A percentile compares a stretch with the other conserved stretches of the same genome.
Evolutionary conservation across 768 basidiomycete species (phyloP).

Genomic region (Leccinum disarticulatum): DNA sequence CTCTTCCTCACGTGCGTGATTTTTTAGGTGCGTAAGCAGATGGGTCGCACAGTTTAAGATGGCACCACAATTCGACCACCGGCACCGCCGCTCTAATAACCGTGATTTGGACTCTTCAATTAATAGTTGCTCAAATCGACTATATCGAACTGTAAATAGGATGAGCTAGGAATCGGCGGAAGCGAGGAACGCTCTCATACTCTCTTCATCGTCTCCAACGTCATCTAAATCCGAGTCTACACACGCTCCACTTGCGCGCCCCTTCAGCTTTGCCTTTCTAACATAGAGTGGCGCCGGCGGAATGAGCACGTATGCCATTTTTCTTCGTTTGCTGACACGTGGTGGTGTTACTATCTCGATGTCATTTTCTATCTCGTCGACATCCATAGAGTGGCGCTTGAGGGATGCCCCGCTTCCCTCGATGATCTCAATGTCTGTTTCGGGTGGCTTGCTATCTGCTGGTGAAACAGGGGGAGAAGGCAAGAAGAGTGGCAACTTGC

Average conservation of each 20-base stretch:
- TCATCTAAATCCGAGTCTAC: constrained; percentile 19
- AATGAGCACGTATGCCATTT: constrained; percentile 30
- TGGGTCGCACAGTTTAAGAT: constrained; percentile 53
- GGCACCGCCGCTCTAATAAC: constrained; percentile 49
- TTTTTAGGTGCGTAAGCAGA: constrained; percentile 49
- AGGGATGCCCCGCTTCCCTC: constrained; percentile 4
- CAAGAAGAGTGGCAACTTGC: constrained; percentile 45
- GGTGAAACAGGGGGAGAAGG: constrained; percentile 46
- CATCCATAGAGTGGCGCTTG: constrained; percentile 24
- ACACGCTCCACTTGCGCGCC: constrained; percentile 12
- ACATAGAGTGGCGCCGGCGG: constrained; percentile 27
- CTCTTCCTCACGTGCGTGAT: constrained; percentile 35
- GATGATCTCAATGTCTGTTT: constrained; percentile 22
- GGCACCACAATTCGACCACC: constrained; percentile 58
- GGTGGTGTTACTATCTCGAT: background rate
- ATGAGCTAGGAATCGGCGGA: constrained; percentile 28
- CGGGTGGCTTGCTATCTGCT: constrained; percentile 17
- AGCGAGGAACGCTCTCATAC: constrained; percentile 30
- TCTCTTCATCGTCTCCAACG: constrained; percentile 26
- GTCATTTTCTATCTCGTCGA: constrained; percentile 13
- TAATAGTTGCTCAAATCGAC: constrained; percentile 40
- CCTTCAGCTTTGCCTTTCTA: constrained; percentile 20
- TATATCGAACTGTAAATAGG: constrained; percentile 39
- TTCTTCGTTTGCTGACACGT: constrained; percentile 26
- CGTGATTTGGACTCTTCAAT: constrained; percentile 49